These are phyloP conservation scores for Cochlearia excelsa DNA, from an alignment of 345 rosid species.

Conservation along the genomic window DNA sequence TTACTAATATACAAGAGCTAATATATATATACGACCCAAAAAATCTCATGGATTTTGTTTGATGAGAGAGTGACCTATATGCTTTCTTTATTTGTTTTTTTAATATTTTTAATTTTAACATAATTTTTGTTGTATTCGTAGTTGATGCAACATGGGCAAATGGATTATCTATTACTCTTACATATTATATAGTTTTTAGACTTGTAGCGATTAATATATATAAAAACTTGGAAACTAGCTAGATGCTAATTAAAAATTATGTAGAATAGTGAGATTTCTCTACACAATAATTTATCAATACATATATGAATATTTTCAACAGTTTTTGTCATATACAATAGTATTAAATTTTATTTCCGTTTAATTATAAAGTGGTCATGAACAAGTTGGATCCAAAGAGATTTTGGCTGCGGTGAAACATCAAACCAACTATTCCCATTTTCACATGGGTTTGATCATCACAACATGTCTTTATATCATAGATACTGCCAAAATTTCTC, in stretches of 20 bases:
- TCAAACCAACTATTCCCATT: conserved; percentile 33
- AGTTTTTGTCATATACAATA: too few relatives aligned
- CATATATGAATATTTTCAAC: too few relatives aligned
- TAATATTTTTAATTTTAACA: conserved; percentile 19
- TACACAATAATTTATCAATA: too few relatives aligned
- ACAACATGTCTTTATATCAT: conserved; percentile 41
- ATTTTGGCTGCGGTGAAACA: conserved; percentile 38
- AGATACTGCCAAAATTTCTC: conserved; percentile 34
- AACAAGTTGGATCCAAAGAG: conserved; percentile 35
- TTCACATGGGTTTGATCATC: conserved; percentile 48
- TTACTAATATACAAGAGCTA: conserved; percentile 11
- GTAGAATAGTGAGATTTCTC: too few relatives aligned
- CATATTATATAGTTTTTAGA: neutral
- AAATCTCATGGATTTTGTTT: conserved; percentile 30
- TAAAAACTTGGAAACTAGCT: conserved; percentile 17
- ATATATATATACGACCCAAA: neutral
- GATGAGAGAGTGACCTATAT: conserved; percentile 10
- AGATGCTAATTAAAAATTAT: neutral
- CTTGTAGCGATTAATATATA: neutral
- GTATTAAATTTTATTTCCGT: too few relatives aligned
- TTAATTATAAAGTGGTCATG: conserved; percentile 3
- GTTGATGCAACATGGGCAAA: conserved; percentile 34
- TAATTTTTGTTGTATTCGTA: conserved; percentile 26
- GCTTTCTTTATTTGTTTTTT: neutral
- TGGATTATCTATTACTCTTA: conserved; percentile 17